Base-by-base conservation (phyloP, 768 basidiomycete genomes). In the Hypholoma fasciculare region DNA sequence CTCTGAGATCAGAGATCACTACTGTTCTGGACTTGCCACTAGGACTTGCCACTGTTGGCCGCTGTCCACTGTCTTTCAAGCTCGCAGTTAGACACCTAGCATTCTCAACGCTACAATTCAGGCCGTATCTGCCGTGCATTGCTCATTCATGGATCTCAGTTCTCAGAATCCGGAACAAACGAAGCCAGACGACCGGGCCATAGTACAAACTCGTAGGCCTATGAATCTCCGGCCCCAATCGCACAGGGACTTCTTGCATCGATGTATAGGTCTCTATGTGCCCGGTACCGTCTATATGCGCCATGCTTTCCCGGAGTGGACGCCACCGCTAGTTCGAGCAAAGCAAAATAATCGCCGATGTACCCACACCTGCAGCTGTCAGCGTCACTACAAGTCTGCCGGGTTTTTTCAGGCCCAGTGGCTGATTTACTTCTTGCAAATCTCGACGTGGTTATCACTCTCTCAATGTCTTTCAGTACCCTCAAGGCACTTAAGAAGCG, bases 381-480 rank as follows among this genome's bases (percentile, higher is more conserved):
- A 50, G 49, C 50, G 43, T 52, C 50, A 49, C 40, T 47, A 16
- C 37, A 20, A 13, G 38, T 46, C 23, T 47, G 52, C 39, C 36
- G 57, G 38, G 63, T 61, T 66, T 48, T 26, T 38, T 44, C 34
- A 37, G n/a, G 49, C 49, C 36, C 30, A 34, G 30, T 34, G 38
- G 42, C 20, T 42, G 36, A 27, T 8, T 30, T 19, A 57, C 70
- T 72, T 69, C 68, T 67, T 65, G 70, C 71, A 71, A 70, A 73
- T 69, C 68, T 62, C 60, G 61, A 56, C 54, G 60, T 62, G 59
- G 57, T 57, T 49, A 58, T 59, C 50, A 57, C 61, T 61, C 58
- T 58, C 42, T 36, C 58, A 58, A 65, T 61, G 62, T 62, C 63
- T 65, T 57, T 60, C 42, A 17, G 55, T 50, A 53, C 58, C 61